phyloP scores from a whole-genome alignment of 371 early-diverging fungal genomes.

The Catenaria anguillulae region DNA sequence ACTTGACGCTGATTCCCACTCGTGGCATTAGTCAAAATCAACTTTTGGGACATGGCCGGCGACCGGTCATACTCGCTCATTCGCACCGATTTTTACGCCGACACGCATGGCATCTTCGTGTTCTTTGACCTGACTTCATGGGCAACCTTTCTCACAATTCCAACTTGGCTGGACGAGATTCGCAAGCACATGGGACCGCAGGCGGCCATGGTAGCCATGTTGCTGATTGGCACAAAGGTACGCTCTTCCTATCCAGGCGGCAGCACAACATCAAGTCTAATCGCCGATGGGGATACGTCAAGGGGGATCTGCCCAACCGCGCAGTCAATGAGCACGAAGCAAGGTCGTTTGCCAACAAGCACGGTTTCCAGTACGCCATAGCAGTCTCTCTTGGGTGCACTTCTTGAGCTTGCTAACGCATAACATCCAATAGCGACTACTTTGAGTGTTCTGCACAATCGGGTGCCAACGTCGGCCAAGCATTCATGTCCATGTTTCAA shows the following conservation, averaged over 20 bases:
- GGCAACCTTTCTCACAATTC: neutral
- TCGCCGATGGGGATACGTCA: neutral
- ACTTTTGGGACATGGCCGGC: slow-evolving; percentile 41
- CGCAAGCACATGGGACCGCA: slow-evolving; percentile 12
- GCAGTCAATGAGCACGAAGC: neutral
- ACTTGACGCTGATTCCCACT: neutral
- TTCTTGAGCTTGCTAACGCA: too few relatives aligned
- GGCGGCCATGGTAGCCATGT: slow-evolving; percentile 12
- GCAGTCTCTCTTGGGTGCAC: neutral
- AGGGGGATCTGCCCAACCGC: neutral
- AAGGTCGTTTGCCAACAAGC: neutral
- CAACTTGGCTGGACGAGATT: slow-evolving; percentile 30
- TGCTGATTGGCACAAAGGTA: slow-evolving; percentile 32
- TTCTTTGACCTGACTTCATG: neutral
- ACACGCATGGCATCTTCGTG: slow-evolving; percentile 26
- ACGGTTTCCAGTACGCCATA: neutral
- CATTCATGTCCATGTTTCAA: neutral
- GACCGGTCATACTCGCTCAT: slow-evolving; percentile 30
- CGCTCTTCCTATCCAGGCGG: too few relatives aligned
- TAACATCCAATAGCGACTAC: neutral
- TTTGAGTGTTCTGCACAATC: neutral
- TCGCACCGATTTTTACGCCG: slow-evolving; percentile 39
- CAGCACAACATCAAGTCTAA: neutral
- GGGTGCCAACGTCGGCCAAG: neutral
- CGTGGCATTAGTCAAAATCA: slow-evolving; percentile 26